Percentiles rank a stretch among this genome's conserved stretches.
phyloP scores from a whole-genome alignment of 768 basidiomycete genomes.

The Mycena chlorophos region DNA sequence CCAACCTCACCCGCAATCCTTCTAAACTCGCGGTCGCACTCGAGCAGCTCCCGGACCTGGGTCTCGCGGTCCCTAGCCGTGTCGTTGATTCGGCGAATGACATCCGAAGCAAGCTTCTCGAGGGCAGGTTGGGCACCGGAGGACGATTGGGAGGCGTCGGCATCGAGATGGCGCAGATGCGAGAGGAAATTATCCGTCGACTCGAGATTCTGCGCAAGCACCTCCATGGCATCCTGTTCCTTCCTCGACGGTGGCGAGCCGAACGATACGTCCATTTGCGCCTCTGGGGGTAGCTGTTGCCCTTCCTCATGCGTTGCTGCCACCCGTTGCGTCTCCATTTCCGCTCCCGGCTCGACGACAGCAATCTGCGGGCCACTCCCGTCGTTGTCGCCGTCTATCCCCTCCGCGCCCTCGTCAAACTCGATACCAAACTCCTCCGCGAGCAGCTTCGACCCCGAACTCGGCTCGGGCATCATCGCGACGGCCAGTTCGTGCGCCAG shows the following conservation, averaged over 20 bases:
- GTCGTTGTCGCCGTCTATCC: slow-evolving; percentile 64
- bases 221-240: slow-evolving; percentile 67
- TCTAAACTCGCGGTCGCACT: slow-evolving; percentile 77
- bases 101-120: slow-evolving; percentile 71
- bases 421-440: slow-evolving; percentile 90
- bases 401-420: slow-evolving; percentile 84
- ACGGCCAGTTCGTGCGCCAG: slow-evolving; percentile 86
- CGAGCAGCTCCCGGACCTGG: slow-evolving; percentile 76
- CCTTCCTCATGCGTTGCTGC: slow-evolving; percentile 36
- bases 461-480: slow-evolving; percentile 86
- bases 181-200: slow-evolving; percentile 76
- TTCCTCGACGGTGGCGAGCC: slow-evolving; percentile 29
- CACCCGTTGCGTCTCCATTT: slow-evolving; percentile 36
- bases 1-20: slow-evolving; percentile 77
- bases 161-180: slow-evolving; percentile 70
- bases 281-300: slow-evolving; percentile 22
- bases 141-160: slow-evolving; percentile 39
- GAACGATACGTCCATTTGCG: slow-evolving; percentile 8
- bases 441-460: slow-evolving; percentile 69
- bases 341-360: slow-evolving; percentile 29
- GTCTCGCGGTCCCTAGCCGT: slow-evolving; percentile 74
- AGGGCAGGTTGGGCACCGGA: slow-evolving; percentile 46
- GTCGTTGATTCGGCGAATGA: slow-evolving; percentile 77
- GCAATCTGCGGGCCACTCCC: slow-evolving; percentile 34
- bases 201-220: slow-evolving; percentile 71